Evolutionary conservation across 129 eudicot genomes (phyloP).

Genomic region (sunflower (Helianthus annuus)): HanXRQr2.0-SUNRISE NC_035437.2:6944066-6944565

Average conservation of each 20-base stretch:
- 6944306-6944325: slow-evolving; percentile 13
- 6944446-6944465: slow-evolving; percentile 26
- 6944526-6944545: neutral
- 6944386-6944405: slow-evolving; percentile 11
- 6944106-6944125: neutral
- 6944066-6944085: neutral
- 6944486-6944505: neutral
- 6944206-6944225: slow-evolving; percentile 56
- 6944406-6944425: slow-evolving; percentile 22
- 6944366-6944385: slow-evolving; percentile 21
- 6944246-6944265: slow-evolving; percentile 22
- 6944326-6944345: slow-evolving; percentile 9
- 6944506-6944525: slow-evolving; percentile 7
- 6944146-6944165: neutral
- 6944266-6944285: slow-evolving; percentile 6
- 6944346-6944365: slow-evolving; percentile 31
- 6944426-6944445: slow-evolving; percentile 19
- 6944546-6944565: too few relatives aligned
- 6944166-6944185: slow-evolving; percentile 43
- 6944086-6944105: too few relatives aligned
- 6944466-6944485: slow-evolving; percentile 20
- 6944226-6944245: slow-evolving; percentile 39
- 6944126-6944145: neutral
- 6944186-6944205: slow-evolving; percentile 49
- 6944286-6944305: slow-evolving; percentile 13